Base-by-base conservation (phyloP, 192 early-diverging fungal species). In the Rhizophagus clarus region DNA sequence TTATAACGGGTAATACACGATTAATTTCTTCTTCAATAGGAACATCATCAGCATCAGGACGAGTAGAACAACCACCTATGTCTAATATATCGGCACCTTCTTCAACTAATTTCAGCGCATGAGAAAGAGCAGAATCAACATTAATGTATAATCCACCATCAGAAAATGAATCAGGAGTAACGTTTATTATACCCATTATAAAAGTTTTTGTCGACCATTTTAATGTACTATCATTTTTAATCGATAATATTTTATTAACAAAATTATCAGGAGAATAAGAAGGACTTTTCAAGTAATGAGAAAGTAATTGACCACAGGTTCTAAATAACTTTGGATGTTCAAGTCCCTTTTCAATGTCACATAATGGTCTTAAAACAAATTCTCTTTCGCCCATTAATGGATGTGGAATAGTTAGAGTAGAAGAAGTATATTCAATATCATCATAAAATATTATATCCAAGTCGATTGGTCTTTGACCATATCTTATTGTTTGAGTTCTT, bases 371-470 rank as follows among this genome's bases (percentile, higher is more conserved):
- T 72, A 99, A 82, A 31, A 98, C 97, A 91, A 99, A 99, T 72
- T 96, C 93, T 17, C 98, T 92, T 82, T 99, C 98, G 40, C 92
- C 89, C 69, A 98, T 90, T 7, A 89, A 84, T 4, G 91, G 87
- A 87, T 99, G 98, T 49, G 98, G 98, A 47, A 99, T 97, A 11
- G 88, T 93, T 74, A 99, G 86, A 12, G 84, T 89, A 4, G 92
- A 83, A 6, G 86, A 81, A 7, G 83, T 51, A 64, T 87, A 85
- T 73, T 97, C 85, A 47, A 94, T 88, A 64, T 90, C 87, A 79
- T 96, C 94, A 83, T 95, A 99, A 80, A 95, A 94, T n/a, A 99
- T 82, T 76, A 99, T 99, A 79, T 99, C 98, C 12, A 99, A 88
- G 82, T 99, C 98, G 62, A 99, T 95, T 8, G 93, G 90, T 11